These are phyloP conservation scores for Microsporum ferrugineum DNA, from an alignment of 2,329 filamentous ascomycete species.

Conservation along the genomic window DNA sequence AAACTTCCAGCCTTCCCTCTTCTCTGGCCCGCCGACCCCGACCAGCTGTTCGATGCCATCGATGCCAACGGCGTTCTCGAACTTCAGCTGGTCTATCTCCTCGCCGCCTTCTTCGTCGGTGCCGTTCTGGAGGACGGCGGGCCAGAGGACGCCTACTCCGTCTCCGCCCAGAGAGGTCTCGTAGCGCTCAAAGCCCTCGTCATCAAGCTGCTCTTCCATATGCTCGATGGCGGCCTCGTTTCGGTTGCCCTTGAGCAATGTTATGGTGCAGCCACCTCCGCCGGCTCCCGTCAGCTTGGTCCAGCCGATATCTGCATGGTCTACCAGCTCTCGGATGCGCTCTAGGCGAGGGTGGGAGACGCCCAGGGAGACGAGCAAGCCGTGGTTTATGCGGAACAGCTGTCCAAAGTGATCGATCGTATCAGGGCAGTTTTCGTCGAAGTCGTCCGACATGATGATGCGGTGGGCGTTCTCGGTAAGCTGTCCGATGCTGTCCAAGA, in stretches of 20 bases:
- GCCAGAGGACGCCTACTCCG: constrained; percentile 88
- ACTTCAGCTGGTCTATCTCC: constrained; percentile 84
- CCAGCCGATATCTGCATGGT: constrained; percentile 84
- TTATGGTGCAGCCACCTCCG: constrained; percentile 91
- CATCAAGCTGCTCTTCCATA: constrained; percentile 54
- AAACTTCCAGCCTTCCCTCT: constrained; percentile 74
- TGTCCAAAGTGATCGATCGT: constrained; percentile 68
- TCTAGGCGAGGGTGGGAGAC: constrained; percentile 92
- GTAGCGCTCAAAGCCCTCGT: constrained; percentile 71
- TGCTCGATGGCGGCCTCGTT: constrained; percentile 45
- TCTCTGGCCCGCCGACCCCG: constrained; percentile 60
- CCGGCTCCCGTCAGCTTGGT: constrained; percentile 95
- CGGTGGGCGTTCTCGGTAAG: constrained; percentile 47
- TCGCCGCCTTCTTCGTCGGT: constrained; percentile 71
- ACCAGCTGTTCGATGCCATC: constrained; percentile 81
- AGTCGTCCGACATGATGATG: constrained; percentile 48
- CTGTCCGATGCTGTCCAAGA: constrained; percentile 72
- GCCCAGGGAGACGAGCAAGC: constrained; percentile 76
- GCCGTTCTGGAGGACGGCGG: constrained; percentile 77
- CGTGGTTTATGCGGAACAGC: constrained; percentile 88
- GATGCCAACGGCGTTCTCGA: constrained; percentile 71
- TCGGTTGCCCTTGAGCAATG: constrained; percentile 61
- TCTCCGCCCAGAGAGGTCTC: constrained; percentile 84
- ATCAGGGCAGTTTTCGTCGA: constrained; percentile 41
- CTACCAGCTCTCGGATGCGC: constrained; percentile 78